Evolutionary conservation across 1,284 basidiomycete genomes (phyloP), one percentile per base, ranked within the genome.

Genomic region (Exsudoporus floridanus): DNA sequence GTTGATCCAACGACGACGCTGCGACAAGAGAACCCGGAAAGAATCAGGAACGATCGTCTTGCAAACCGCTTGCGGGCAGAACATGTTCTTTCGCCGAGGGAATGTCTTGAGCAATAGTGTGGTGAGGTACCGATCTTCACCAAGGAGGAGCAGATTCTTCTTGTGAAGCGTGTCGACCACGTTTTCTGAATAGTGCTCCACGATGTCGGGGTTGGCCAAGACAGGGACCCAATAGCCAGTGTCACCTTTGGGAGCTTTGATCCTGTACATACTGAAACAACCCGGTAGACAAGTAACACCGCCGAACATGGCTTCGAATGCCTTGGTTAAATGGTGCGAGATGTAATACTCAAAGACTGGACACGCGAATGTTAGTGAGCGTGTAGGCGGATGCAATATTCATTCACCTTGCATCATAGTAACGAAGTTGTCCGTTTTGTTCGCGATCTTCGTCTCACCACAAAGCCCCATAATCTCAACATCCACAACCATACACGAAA

Each of bases 261-360:
- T 93, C 61, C 97, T 88, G 75, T 99, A 99, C 93, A 99, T 99
- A 58, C 89, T 94, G 84, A 99, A 99, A 77, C 96, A 99, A 61
- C 96, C 97, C 14, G 97, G 96, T 61, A 98, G 79, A 86, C 97
- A 99, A 56, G 97, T 98, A 30, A 99, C 97, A 83, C 96, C 96
- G 65, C 96, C 97, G 66, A 99, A 99, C 81, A 98, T 95, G 8
- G 95, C 95, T 74, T 99, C 96, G 77, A 99, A 99, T 1, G 95
- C 94, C 78, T 99, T 99, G 50, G 92, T 97, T 80, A 94, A 83
- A 73, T 99, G 97, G 70, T 99, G 96, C 14, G 96, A 98, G 72
- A 98, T 98, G 79, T 98, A 98, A 74, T 99, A 99, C 74, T 98
- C 96, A 72, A 98, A 98, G 48, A 99, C 97, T 90, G 60, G 40